phyloP scores from a whole-genome alignment of 176 grass and related monocot genomes.

The Aegilops longissima region DNA sequence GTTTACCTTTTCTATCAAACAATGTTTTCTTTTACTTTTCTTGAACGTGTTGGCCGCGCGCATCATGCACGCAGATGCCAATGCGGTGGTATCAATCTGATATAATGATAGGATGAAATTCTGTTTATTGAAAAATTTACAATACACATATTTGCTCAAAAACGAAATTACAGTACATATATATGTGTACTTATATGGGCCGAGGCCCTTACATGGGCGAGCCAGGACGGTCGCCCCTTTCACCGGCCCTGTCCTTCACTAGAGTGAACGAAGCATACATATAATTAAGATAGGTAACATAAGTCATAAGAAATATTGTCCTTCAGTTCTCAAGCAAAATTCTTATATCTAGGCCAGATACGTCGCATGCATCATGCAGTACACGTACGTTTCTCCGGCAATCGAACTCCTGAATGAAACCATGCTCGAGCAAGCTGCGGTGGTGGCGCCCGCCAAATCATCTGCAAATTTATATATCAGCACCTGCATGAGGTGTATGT shows the following conservation, averaged over 20 bases:
- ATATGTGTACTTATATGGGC: neutral
- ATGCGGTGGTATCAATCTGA: too few species aligned
- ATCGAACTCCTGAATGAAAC: neutral
- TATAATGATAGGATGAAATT: neutral
- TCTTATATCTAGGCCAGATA: conserved; percentile 5
- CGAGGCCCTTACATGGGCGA: neutral
- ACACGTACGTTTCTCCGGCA: neutral
- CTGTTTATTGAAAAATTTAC: neutral
- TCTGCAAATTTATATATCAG: neutral
- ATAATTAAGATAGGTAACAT: neutral
- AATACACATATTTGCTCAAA: neutral
- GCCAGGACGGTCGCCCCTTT: neutral
- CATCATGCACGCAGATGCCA: too few species aligned
- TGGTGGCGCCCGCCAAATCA: neutral
- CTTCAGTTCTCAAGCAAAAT: neutral
- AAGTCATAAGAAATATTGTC: neutral
- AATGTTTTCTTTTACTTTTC: too few species aligned
- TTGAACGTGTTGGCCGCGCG: too few species aligned
- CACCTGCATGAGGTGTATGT: neutral
- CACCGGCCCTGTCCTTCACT: neutral
- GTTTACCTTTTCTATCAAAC: too few species aligned
- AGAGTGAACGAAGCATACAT: neutral
- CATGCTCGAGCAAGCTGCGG: neutral
- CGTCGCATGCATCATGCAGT: neutral
- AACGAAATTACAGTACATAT: neutral